Conservation (phyloP, 1,284 basidiomycete species). For the Heterobasidion occidentale region DNA sequence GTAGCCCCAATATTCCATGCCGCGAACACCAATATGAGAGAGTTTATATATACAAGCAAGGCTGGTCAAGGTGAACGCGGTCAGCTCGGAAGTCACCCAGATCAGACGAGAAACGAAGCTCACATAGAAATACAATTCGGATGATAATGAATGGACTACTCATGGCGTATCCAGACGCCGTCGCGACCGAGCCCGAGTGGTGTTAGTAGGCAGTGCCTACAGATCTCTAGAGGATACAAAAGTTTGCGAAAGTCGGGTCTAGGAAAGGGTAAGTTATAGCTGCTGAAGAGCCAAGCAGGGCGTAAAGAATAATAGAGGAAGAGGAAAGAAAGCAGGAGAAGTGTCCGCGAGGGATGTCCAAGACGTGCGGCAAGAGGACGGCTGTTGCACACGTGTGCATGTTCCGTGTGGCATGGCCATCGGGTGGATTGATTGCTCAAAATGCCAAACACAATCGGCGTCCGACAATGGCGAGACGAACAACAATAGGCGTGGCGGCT, state of each 20-base stretch:
- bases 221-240: too few species aligned
- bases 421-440: too few species aligned
- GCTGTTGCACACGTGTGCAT: too few species aligned
- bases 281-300: too few species aligned
- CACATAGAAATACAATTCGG: constrained; percentile 51
- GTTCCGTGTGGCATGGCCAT: too few species aligned
- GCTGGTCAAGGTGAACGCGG: constrained; percentile 24
- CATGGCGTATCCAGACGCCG: constrained; percentile 15
- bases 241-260: too few species aligned
- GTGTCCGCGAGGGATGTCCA: too few species aligned
- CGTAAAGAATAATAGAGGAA: too few species aligned
- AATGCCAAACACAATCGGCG: neutral
- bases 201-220: too few species aligned
- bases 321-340: too few species aligned
- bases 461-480: neutral
- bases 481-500: neutral
- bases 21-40: constrained; percentile 45
- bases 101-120: constrained; percentile 17
- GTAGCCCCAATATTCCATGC: constrained; percentile 46
- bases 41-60: constrained; percentile 41
- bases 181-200: neutral
- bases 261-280: too few species aligned
- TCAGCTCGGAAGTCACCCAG: neutral
- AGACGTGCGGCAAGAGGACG: too few species aligned
- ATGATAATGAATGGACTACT: constrained; percentile 39